Percentiles rank a stretch among this genome's conserved stretches.
Evolutionary conservation across 1,139 yeast species (phyloP).

Genomic region (Blastobotrys buckinghamii): DNA sequence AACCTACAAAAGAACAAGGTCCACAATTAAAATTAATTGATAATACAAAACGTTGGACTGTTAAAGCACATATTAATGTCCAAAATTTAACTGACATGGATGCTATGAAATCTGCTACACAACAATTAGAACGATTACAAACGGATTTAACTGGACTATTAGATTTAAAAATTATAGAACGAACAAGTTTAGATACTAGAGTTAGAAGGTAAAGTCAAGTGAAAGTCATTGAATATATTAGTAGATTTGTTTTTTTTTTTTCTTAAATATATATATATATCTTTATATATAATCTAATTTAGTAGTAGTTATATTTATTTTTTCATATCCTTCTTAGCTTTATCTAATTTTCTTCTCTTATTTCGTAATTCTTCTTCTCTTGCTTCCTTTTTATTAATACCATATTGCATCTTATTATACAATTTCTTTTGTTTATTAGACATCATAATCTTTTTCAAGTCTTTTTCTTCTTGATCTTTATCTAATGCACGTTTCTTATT

Average conservation of each 20-base stretch:
- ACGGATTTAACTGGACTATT: constrained; percentile 62
- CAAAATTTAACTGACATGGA: constrained; percentile 73
- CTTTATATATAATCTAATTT: background rate
- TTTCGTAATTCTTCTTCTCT: constrained; percentile 67
- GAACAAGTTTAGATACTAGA: constrained; percentile 63
- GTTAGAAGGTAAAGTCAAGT: constrained; percentile 3
- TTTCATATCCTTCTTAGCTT: constrained; percentile 53
- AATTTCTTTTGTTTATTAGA: constrained; percentile 91
- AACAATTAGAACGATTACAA: constrained; percentile 56
- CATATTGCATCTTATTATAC: constrained; percentile 93
- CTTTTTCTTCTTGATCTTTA: constrained; percentile 72
- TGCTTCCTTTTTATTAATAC: constrained; percentile 76
- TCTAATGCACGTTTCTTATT: constrained; percentile 33
- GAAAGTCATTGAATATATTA: no score
- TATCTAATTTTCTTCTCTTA: constrained; percentile 74
- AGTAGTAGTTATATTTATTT: constrained; percentile 4
- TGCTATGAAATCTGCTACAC: constrained; percentile 57
- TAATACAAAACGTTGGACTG: constrained; percentile 50
- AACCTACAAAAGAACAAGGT: background rate
- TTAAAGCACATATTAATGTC: constrained; percentile 65
- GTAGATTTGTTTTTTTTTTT: background rate
- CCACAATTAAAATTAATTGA: constrained; percentile 39
- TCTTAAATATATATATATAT: background rate
- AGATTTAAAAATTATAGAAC: constrained; percentile 65
- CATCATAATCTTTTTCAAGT: constrained; percentile 93